Evolutionary conservation across 805 yeast genomes (phyloP).

Genomic region (Starmerella stellata): DNA sequence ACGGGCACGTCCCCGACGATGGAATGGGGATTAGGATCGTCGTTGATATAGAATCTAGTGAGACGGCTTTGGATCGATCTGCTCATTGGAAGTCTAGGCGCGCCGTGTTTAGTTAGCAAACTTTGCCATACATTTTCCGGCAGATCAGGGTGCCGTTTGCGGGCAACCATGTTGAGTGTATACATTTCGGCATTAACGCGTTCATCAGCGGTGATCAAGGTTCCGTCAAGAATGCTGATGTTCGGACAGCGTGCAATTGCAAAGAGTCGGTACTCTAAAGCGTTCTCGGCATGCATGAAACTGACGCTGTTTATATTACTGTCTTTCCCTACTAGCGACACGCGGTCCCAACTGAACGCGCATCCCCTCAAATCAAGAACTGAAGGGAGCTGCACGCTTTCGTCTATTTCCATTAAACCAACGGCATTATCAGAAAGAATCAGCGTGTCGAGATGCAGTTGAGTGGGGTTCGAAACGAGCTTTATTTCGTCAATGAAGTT

Average conservation of each 20-base stretch:
- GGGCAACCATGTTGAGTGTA: slow-evolving; percentile 36
- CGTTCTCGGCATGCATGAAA: slow-evolving; percentile 28
- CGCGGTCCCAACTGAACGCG: slow-evolving; percentile 3
- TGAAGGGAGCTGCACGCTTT: neutral
- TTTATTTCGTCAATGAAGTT: slow-evolving; percentile 20
- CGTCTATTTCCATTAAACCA: slow-evolving; percentile 1
- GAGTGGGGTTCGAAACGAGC: neutral
- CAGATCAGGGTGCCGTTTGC: slow-evolving; percentile 13
- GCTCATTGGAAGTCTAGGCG: slow-evolving; percentile 6
- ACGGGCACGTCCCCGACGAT: slow-evolving; percentile 23
- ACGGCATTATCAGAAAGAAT: slow-evolving; percentile 26
- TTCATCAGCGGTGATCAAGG: slow-evolving; percentile 29
- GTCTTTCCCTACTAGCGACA: slow-evolving; percentile 20
- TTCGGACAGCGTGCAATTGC: slow-evolving; percentile 32
- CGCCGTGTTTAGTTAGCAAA: slow-evolving; percentile 26
- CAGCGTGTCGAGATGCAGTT: neutral
- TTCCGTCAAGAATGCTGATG: slow-evolving; percentile 40
- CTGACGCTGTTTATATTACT: slow-evolving; percentile 27
- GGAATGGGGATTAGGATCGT: slow-evolving; percentile 5
- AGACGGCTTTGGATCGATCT: slow-evolving; percentile 13
- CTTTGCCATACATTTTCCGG: slow-evolving; percentile 27
- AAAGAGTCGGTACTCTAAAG: slow-evolving; percentile 18
- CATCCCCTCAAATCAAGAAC: slow-evolving; percentile 1
- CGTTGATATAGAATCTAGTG: slow-evolving; percentile 11
- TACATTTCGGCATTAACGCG: slow-evolving; percentile 51